A percentile compares a stretch with the other conserved stretches of the same genome.
Conservation (phyloP, 1,284 basidiomycete species). For the Amylostereum chailletii region DNA sequence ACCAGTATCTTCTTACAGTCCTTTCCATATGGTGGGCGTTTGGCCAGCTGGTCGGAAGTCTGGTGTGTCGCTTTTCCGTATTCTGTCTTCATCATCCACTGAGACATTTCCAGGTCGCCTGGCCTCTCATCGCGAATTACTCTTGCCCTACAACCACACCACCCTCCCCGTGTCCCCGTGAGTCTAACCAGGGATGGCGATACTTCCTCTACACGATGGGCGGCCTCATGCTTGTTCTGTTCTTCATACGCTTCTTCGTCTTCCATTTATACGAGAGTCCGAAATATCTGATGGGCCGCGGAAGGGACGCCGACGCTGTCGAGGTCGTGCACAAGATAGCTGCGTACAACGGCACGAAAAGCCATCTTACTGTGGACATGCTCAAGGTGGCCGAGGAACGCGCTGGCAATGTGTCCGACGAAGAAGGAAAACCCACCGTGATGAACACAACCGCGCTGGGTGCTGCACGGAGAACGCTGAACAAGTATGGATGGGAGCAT, state of each 20-base stretch:
- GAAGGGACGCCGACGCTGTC: conserved; percentile 64
- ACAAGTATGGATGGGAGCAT: conserved; percentile 35
- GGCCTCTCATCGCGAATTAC: conserved; percentile 57
- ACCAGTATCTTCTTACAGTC: conserved; percentile 56
- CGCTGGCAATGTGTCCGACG: conserved; percentile 4
- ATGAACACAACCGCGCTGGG: conserved; percentile 28
- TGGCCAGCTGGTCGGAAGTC: conserved; percentile 48
- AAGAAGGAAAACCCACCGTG: conserved; percentile 14
- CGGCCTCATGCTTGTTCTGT: conserved; percentile 54
- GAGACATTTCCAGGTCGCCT: conserved; percentile 39
- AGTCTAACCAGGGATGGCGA: conserved; percentile 64
- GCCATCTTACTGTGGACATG: conserved; percentile 39
- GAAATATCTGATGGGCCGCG: conserved; percentile 68
- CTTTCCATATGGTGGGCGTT: conserved; percentile 63
- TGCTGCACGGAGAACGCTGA: conserved; percentile 34
- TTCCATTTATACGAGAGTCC: conserved; percentile 73
- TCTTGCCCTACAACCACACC: conserved; percentile 38
- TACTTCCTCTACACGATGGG: conserved; percentile 60
- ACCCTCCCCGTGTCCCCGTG: conserved; percentile 30
- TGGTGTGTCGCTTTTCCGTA: conserved; percentile 28
- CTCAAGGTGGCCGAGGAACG: conserved; percentile 24
- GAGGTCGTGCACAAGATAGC: conserved; percentile 63
- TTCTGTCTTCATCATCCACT: conserved; percentile 15
- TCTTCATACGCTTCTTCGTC: conserved; percentile 60
- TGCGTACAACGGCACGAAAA: conserved; percentile 49